A percentile compares a stretch with the other conserved stretches of the same genome.
Conservation (phyloP, 2,329 filamentous ascomycete genomes). For the Epichloe amarillans region DNA sequence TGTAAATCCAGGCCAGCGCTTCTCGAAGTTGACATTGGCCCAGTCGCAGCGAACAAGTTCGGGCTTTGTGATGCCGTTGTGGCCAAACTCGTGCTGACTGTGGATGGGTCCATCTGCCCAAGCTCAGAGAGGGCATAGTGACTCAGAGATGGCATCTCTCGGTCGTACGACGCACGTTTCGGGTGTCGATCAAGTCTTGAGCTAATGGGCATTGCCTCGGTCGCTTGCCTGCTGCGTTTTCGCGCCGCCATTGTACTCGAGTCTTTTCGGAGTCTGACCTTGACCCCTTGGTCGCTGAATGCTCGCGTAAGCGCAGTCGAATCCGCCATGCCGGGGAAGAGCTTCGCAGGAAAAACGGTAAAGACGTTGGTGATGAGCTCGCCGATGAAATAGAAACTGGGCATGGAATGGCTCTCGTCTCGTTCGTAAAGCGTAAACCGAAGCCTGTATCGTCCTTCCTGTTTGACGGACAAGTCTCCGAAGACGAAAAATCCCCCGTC, state of each 20-base stretch:
- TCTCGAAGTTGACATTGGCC: slow-evolving; percentile 8
- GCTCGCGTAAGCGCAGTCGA: slow-evolving; percentile 70
- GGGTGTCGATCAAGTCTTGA: slow-evolving; percentile 8
- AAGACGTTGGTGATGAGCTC: slow-evolving; percentile 46
- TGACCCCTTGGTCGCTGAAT: slow-evolving; percentile 79
- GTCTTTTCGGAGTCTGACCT: slow-evolving; percentile 71
- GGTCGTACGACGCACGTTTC: slow-evolving; percentile 12
- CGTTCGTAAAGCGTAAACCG: slow-evolving; percentile 58
- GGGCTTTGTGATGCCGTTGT: slow-evolving; percentile 5
- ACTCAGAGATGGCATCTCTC: slow-evolving; percentile 6
- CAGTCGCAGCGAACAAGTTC: slow-evolving; percentile 5
- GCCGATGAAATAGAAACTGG: slow-evolving; percentile 11
- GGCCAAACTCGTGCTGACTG: slow-evolving; percentile 1
- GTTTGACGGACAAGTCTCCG: slow-evolving; percentile 68
- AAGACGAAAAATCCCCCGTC: slow-evolving; percentile 92
- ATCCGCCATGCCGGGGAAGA: slow-evolving; percentile 67
- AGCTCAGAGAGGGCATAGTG: slow-evolving; percentile 9
- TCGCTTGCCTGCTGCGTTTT: slow-evolving; percentile 26
- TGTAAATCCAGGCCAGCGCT: slow-evolving; percentile 7
- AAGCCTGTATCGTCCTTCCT: slow-evolving; percentile 58
- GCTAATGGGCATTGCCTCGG: slow-evolving; percentile 5
- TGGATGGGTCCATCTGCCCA: slow-evolving; percentile 7
- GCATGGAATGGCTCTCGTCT: slow-evolving; percentile 14
- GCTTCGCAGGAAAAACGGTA: slow-evolving; percentile 49
- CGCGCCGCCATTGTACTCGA: slow-evolving; percentile 44